phyloP scores from a whole-genome alignment of 345 rosid genomes.

The Populus simonii region DNA sequence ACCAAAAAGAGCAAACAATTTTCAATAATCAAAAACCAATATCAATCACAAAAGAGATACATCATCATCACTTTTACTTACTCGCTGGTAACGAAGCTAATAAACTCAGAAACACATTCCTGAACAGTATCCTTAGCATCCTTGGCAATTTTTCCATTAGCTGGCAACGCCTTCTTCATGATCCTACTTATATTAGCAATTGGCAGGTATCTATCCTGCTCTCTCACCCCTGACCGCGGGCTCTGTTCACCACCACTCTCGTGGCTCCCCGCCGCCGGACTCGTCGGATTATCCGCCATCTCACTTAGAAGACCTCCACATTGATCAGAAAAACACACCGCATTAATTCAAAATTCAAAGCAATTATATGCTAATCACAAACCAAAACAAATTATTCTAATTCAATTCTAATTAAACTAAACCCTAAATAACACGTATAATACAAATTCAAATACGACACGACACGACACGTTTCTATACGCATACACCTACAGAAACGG shows the following conservation, averaged over 20 bases:
- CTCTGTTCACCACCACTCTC: constrained; percentile 64
- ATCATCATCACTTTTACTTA: constrained; percentile 12
- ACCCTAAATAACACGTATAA: background rate
- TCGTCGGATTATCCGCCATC: constrained; percentile 62
- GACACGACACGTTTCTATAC: background rate
- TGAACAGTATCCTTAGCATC: constrained; percentile 69
- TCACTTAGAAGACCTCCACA: background rate
- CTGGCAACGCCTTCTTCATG: constrained; percentile 69
- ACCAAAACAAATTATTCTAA: background rate
- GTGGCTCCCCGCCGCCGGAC: constrained; percentile 61
- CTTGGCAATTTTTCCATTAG: constrained; percentile 62
- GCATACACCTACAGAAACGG: background rate
- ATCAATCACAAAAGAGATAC: background rate
- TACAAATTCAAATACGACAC: too few relatives aligned
- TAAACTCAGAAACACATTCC: constrained; percentile 70
- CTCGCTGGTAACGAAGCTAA: constrained; percentile 73
- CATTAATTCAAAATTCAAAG: background rate
- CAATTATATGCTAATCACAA: background rate
- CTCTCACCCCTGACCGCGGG: constrained; percentile 52
- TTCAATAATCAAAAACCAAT: background rate
- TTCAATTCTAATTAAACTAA: background rate
- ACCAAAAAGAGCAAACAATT: background rate
- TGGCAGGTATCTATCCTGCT: constrained; percentile 61
- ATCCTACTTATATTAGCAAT: constrained; percentile 67
- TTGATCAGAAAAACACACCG: background rate